Base-by-base conservation (phyloP, 768 basidiomycete genomes). In the Melanogaster broomeanus region DNA sequence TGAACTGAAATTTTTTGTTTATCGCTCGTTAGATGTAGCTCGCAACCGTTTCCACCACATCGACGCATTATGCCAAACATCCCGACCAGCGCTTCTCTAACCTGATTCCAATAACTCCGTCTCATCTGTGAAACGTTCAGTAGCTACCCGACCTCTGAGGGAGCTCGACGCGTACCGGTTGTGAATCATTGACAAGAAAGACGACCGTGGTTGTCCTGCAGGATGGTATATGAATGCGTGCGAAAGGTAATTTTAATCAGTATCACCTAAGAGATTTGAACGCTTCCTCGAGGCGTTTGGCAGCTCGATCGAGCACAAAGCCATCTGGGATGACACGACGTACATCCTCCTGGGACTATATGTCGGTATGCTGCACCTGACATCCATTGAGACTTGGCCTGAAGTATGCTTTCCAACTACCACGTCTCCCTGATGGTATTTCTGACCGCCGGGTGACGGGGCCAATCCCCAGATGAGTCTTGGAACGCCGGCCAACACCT, bases 401-500 rank as follows among this genome's bases (percentile, higher is more conserved):
- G 33, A 11, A 11, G 11, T 3, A 16, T 34, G 12, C 4, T 34
- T 34, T 34, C 33, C 33, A 12, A 34, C 12, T 34, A 34, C 16
- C 16, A 34, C 33, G 12, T 34, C 16, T 11, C 33, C 33, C 33
- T 34, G 33, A 3, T 34, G 33, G 12, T 34, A 34, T 4, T 34
- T 11, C 11, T 4, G 4, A 12, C 33, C 33, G 33, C 33, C 33
- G 16, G 33, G 33, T 34, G 33, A 34, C 16, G 48, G 13, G 42
- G 48, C 18, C 25, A 49, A 21, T 12, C 48, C 48, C 48, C 48
- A 49, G 11, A 38, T 38, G 18, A 49, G 10, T 33, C 41, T 28
- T 18, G 48, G 43, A 44, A 37, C 48, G 11, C 48, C 46, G 8
- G 43, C 48, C 6, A 49, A 37, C 15, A 49, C 48, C 33, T 49